phyloP scores from a whole-genome alignment of 2,329 filamentous ascomycete species.

The Verticillium albo-atrum region DNA sequence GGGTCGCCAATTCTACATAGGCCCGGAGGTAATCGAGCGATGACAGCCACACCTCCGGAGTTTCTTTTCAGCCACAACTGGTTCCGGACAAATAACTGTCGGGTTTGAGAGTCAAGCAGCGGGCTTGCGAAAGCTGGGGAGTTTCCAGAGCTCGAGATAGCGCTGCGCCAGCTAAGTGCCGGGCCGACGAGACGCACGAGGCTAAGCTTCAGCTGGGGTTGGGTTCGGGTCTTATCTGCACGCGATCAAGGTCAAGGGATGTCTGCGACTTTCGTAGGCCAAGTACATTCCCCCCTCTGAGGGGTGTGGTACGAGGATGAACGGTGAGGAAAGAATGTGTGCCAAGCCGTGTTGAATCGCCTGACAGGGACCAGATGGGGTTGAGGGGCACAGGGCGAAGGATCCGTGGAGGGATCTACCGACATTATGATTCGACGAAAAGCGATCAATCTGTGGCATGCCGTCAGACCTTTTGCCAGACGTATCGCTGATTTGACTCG shows the following conservation, averaged over 20 bases:
- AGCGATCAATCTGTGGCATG: background rate
- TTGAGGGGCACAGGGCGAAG: background rate
- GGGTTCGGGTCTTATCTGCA: background rate
- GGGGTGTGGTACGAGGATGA: background rate
- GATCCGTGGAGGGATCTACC: background rate
- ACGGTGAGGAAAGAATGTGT: background rate
- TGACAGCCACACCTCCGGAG: background rate
- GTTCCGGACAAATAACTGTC: background rate
- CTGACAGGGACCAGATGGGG: background rate
- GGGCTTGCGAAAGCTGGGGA: background rate
- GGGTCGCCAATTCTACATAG: background rate
- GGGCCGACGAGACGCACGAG: background rate
- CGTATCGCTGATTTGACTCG: background rate
- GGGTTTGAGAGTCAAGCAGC: background rate
- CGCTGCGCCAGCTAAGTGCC: background rate
- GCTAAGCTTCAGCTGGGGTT: background rate
- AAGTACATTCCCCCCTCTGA: background rate
- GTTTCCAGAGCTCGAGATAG: background rate
- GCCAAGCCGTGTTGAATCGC: background rate
- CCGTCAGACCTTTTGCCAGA: background rate
- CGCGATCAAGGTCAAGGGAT: background rate
- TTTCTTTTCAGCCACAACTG: background rate
- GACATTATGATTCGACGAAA: background rate
- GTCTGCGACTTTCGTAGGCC: background rate
- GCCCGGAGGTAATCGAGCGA: background rate